These are phyloP conservation scores for Sarocladium brachiariae DNA, from an alignment of 2,329 filamentous ascomycete species.

Conservation along the genomic window DNA sequence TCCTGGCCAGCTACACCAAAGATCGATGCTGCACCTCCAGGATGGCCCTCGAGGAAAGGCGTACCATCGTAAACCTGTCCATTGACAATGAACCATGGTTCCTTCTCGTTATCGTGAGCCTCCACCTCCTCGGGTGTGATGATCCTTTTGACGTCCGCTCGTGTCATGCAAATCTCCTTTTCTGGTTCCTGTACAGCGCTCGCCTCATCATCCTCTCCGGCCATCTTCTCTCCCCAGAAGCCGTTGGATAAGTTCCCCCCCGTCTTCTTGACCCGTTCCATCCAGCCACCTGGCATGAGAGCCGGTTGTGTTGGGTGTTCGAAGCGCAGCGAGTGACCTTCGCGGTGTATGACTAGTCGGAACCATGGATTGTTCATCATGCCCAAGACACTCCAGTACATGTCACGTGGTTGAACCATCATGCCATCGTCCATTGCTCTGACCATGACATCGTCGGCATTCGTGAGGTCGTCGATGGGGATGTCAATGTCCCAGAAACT, in stretches of 20 bases:
- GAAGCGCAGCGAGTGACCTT: slow-evolving; percentile 58
- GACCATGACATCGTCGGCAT: slow-evolving; percentile 67
- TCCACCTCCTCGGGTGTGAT: slow-evolving; percentile 68
- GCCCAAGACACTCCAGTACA: slow-evolving; percentile 92
- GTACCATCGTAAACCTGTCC: slow-evolving; percentile 88
- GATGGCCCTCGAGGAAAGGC: slow-evolving; percentile 71
- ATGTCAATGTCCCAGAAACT: slow-evolving; percentile 82
- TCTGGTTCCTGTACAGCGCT: slow-evolving; percentile 39
- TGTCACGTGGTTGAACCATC: slow-evolving; percentile 50
- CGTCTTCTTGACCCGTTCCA: slow-evolving; percentile 79
- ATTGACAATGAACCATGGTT: slow-evolving; percentile 83
- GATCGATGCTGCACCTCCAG: slow-evolving; percentile 81
- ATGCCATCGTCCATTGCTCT: slow-evolving; percentile 76
- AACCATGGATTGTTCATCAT: slow-evolving; percentile 99
- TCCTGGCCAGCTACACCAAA: slow-evolving; percentile 75
- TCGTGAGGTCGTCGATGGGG: slow-evolving; percentile 51
- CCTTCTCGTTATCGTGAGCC: slow-evolving; percentile 55
- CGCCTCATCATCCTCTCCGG: slow-evolving; percentile 38
- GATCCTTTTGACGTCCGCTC: slow-evolving; percentile 52
- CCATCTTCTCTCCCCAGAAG: slow-evolving; percentile 71
- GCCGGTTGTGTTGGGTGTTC: slow-evolving; percentile 85
- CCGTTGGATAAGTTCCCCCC: slow-evolving; percentile 77
- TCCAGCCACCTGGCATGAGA: slow-evolving; percentile 77
- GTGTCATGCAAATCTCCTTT: slow-evolving; percentile 72
- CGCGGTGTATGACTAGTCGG: slow-evolving; percentile 67